Base-by-base conservation (phyloP, 805 yeast species). In the Torulaspora franciscae region DNA sequence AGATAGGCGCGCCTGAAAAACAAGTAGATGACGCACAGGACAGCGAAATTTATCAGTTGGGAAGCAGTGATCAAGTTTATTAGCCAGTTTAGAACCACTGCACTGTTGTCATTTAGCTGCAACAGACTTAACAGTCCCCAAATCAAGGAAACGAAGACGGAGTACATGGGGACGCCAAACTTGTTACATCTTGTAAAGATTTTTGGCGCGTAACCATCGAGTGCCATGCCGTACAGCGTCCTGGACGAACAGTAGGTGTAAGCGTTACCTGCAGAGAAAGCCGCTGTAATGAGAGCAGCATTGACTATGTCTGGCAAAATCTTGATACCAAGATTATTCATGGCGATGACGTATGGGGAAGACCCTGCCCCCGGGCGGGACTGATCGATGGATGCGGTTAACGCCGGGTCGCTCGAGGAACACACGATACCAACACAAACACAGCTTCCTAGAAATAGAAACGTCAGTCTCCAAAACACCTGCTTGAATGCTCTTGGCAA, bases 231-330 rank as follows among this genome's bases (percentile, higher is more conserved):
- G 60, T 80, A 81, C 17, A 86, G 67, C 0, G 85, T 71, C 52
- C 83, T 70, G 6, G 88, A 76, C 0, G 91, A 81, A 48, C 88
- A 80, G 58, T 78, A 85, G 28, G 85, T 77, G 61, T 80, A 83
- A 1, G 91, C 83, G 62, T 86, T 86, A 42, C 95, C 95, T 2
- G 95, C 89, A 28, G 89, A 81, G 53, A 86, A 82, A 0, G 90
- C 84, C 1, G 93, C 76, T 4, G 86, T 72, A 43, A 88, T 71
- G 44, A 88, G 73, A 25, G 86, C 76, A 1, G 79, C 95, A 64
- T 89, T 89, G 46, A 89, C 88, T 48, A 88, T 73, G 57, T 82
- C 77, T 26, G 95, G 95, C 38, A 87, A 69, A 0, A 76, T 81
- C 27, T 70, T 76, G 43, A 88, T 83, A 1, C 77, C 75, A 57